These are phyloP conservation scores for Pyricularia grisea DNA, from an alignment of 2,329 filamentous ascomycete genomes.

Conservation along the genomic window DNA sequence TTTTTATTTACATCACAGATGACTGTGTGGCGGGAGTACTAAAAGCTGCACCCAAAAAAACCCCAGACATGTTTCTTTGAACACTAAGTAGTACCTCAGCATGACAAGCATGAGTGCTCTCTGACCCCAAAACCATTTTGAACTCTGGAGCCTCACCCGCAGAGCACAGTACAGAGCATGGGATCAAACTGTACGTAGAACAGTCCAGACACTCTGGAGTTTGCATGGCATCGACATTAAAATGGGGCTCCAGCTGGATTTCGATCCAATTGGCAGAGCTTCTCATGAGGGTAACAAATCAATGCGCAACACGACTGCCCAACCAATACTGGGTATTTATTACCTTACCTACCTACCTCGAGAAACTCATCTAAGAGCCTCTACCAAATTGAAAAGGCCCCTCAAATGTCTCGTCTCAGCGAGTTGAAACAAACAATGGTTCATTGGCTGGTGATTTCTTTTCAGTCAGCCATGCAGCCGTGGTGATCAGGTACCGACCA, in stretches of 20 bases:
- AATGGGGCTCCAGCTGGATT: background rate
- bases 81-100: too few relatives aligned
- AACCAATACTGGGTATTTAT: background rate
- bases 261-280: background rate
- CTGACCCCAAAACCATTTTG: background rate
- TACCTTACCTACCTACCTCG: background rate
- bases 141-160: background rate
- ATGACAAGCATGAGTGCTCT: background rate
- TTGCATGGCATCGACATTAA: background rate
- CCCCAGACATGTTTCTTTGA: too few relatives aligned
- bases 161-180: background rate
- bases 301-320: background rate
- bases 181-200: background rate
- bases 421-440: background rate
- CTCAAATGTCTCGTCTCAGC: background rate
- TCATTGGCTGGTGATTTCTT: background rate
- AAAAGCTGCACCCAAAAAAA: background rate
- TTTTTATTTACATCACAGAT: background rate
- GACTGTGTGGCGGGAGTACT: background rate
- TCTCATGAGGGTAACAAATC: background rate
- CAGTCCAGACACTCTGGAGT: conserved; percentile 1
- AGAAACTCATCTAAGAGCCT: background rate
- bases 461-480: background rate
- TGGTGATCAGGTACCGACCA: background rate
- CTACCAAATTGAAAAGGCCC: background rate